phyloP scores from a whole-genome alignment of 441 rosid species.

The Corymbia calophylla region DNA sequence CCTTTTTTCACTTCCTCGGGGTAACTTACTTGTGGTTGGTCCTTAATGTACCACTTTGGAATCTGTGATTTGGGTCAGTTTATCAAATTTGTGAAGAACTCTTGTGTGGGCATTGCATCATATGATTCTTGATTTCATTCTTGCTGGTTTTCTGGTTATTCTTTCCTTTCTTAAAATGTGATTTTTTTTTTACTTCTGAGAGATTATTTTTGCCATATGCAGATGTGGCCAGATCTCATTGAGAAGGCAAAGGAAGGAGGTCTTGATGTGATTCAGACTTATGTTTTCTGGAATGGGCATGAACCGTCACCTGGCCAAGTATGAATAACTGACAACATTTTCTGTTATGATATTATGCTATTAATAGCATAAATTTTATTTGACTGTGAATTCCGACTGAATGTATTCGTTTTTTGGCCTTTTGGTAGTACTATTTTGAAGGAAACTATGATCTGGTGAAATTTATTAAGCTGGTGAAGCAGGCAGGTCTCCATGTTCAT shows the following conservation, averaged over 20 bases:
- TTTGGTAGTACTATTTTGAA: constrained; percentile 31
- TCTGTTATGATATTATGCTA: neutral
- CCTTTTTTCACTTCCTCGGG: neutral
- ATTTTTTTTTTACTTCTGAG: neutral
- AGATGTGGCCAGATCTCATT: constrained; percentile 63
- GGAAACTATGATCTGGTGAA: constrained; percentile 37
- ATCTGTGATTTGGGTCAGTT: neutral
- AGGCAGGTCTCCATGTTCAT: constrained; percentile 30
- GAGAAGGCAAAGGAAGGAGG: constrained; percentile 43
- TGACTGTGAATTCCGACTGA: neutral
- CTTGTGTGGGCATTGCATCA: neutral
- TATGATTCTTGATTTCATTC: neutral
- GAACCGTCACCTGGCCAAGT: constrained; percentile 30
- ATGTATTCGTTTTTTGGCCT: neutral
- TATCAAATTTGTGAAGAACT: neutral
- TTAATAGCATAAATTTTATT: neutral
- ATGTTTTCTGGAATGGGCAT: constrained; percentile 51
- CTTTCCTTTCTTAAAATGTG: neutral
- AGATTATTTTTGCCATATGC: neutral
- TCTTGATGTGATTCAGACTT: constrained; percentile 41
- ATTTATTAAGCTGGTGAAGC: constrained; percentile 34
- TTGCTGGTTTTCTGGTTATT: neutral
- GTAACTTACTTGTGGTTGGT: neutral
- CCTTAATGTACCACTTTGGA: neutral
- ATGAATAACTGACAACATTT: neutral